These are phyloP conservation scores for Boletus pseudopeckii DNA, from an alignment of 768 basidiomycete species.

Conservation along the genomic window DNA sequence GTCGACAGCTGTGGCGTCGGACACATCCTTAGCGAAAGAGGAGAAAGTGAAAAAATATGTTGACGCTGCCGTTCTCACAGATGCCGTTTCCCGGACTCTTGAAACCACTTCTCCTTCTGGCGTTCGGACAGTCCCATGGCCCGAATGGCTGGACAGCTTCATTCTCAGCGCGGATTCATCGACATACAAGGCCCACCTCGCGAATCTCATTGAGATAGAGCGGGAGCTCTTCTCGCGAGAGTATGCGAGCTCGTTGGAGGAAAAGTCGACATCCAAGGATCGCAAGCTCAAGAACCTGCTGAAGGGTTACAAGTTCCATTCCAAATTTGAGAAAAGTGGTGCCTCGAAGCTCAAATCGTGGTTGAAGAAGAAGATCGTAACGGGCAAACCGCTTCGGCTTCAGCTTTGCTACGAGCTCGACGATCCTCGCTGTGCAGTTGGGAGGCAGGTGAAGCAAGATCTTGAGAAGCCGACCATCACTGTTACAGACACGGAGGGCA, in stretches of 20 bases:
- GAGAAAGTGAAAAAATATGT: slow-evolving; percentile 16
- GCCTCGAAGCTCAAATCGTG: slow-evolving; percentile 57
- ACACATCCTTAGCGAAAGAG: slow-evolving; percentile 11
- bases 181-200: slow-evolving; percentile 35
- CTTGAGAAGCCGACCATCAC: slow-evolving; percentile 13
- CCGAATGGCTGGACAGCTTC: slow-evolving; percentile 39
- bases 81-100: slow-evolving; percentile 9
- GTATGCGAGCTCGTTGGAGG: slow-evolving; percentile 17
- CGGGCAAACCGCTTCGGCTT: slow-evolving; percentile 36
- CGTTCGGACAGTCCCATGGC: slow-evolving; percentile 35
- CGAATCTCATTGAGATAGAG: slow-evolving; percentile 35
- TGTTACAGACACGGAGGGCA: slow-evolving; percentile 25
- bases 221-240: slow-evolving; percentile 31
- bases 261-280: slow-evolving; percentile 30
- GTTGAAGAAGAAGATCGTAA: slow-evolving; percentile 56
- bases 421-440: slow-evolving; percentile 39
- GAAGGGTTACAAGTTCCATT: slow-evolving; percentile 40
- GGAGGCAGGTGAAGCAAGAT: slow-evolving; percentile 33
- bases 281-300: slow-evolving; percentile 40
- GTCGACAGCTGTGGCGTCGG: slow-evolving; percentile 43
- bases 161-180: slow-evolving; percentile 34
- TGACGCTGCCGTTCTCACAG: slow-evolving; percentile 22
- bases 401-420: slow-evolving; percentile 43
- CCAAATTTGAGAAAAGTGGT: slow-evolving; percentile 34
- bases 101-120: slow-evolving; percentile 23